Evolutionary conservation across 2,329 filamentous ascomycete genomes (phyloP).

Genomic region (Ophiosphaerella herpotricha): DNA sequence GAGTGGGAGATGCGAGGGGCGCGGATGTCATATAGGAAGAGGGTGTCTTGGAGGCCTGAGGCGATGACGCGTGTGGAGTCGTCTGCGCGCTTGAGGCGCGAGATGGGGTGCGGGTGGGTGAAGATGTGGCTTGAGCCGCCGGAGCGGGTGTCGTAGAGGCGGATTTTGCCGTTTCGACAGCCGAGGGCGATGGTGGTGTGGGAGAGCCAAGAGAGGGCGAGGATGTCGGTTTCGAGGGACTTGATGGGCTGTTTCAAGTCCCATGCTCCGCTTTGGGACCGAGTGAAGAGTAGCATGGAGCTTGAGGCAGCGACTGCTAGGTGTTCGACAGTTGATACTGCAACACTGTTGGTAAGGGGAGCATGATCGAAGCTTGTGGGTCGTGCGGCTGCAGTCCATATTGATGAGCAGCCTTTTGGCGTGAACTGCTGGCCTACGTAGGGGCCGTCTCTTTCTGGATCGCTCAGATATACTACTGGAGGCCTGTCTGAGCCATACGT

Average conservation of each 20-base stretch:
- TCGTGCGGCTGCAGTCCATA: conserved; percentile 35
- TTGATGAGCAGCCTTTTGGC: conserved; percentile 26
- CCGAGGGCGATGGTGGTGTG: conserved; percentile 38
- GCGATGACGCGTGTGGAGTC: conserved; percentile 32
- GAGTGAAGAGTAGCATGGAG: conserved; percentile 30
- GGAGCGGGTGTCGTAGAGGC: conserved; percentile 39
- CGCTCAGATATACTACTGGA: conserved; percentile 32
- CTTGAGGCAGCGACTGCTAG: conserved; percentile 39
- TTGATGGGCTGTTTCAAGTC: conserved; percentile 10
- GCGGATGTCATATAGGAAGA: conserved; percentile 41
- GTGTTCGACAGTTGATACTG: conserved; percentile 29
- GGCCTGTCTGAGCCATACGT: conserved; percentile 34
- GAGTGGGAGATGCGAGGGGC: conserved; percentile 10
- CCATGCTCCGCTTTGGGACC: conserved; percentile 27
- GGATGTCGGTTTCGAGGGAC: conserved; percentile 31
- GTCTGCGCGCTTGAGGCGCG: conserved; percentile 30
- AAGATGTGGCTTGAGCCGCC: conserved; percentile 28
- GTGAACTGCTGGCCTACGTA: conserved; percentile 36
- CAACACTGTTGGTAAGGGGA: conserved; percentile 15
- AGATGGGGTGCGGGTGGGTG: conserved; percentile 30
- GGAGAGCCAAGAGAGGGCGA: conserved; percentile 42
- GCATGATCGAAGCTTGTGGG: conserved; percentile 19
- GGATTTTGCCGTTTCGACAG: conserved; percentile 38
- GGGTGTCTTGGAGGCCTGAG: conserved; percentile 29
- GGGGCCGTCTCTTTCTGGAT: conserved; percentile 30